These are phyloP conservation scores for Epichloe baconii DNA, from an alignment of 2,329 filamentous ascomycete species.

Conservation along the genomic window DNA sequence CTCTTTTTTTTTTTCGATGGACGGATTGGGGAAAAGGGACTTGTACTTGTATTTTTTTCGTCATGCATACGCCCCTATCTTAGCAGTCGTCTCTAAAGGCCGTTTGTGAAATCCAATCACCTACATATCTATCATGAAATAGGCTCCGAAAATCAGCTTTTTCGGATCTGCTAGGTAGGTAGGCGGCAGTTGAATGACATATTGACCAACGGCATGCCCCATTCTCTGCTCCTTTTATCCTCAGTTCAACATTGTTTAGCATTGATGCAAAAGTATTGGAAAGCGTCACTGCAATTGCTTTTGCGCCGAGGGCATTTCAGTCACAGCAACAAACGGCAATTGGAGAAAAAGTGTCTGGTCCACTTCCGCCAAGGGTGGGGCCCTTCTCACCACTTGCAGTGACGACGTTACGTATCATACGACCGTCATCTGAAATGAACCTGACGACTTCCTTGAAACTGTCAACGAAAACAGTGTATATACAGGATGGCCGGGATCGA, in stretches of 20 bases:
- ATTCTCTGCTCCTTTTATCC: no score
- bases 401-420: not conserved
- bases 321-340: no score
- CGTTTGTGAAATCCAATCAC: not conserved
- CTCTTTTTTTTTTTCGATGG: slow-evolving; percentile 18
- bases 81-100: slow-evolving; percentile 17
- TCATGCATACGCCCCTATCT: slow-evolving; percentile 23
- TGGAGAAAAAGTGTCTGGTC: no score
- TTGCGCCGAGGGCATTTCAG: no score
- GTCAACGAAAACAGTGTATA: not conserved
- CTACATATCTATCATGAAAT: not conserved
- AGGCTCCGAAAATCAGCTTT: no score
- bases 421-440: slow-evolving; percentile 3
- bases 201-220: no score
- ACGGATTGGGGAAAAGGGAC: slow-evolving; percentile 21
- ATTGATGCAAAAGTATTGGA: no score
- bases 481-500: slow-evolving; percentile 22
- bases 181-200: no score
- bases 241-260: no score
- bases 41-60: slow-evolving; percentile 29
- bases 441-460: not conserved
- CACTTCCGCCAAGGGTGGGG: not conserved
- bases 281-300: no score
- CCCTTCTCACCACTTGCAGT: not conserved
- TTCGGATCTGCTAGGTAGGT: no score